A percentile compares a stretch with the other conserved stretches of the same genome.
Evolutionary conservation across 2,329 filamentous ascomycete species (phyloP).

Genomic region (Emergomyces orientalis): DNA sequence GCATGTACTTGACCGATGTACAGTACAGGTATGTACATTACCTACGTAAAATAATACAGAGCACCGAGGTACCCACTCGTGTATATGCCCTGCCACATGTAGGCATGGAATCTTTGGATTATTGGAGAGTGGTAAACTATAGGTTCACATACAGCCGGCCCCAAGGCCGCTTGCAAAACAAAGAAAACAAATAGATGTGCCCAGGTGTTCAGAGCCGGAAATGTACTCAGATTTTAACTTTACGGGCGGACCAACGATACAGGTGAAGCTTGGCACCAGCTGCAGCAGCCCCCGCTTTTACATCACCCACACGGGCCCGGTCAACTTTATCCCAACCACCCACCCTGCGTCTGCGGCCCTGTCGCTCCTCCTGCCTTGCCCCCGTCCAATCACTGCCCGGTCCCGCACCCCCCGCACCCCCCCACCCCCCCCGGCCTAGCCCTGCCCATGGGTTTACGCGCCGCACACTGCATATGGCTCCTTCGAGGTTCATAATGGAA

Average conservation of each 20-base stretch:
- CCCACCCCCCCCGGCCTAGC: no score
- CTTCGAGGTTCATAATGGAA: background rate
- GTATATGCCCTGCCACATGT: no score
- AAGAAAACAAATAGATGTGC: no score
- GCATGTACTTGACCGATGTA: no score
- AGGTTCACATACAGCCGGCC: no score
- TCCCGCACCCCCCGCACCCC: no score
- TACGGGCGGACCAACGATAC: background rate
- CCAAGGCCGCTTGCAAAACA: background rate
- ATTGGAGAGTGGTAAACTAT: no score
- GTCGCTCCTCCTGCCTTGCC: background rate
- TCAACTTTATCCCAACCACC: constrained; percentile 7
- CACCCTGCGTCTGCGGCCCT: background rate
- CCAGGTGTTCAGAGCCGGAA: no score
- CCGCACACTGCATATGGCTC: background rate
- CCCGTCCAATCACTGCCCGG: background rate
- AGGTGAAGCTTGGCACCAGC: background rate
- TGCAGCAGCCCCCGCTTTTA: background rate
- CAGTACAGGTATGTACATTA: no score
- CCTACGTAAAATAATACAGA: no score
- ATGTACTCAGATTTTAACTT: background rate
- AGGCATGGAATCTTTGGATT: no score
- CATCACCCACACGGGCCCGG: background rate
- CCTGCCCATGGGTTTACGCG: background rate
- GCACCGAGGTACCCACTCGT: no score